phyloP scores from a whole-genome alignment of 305 asterid species.

The Rubia occidens region DNA sequence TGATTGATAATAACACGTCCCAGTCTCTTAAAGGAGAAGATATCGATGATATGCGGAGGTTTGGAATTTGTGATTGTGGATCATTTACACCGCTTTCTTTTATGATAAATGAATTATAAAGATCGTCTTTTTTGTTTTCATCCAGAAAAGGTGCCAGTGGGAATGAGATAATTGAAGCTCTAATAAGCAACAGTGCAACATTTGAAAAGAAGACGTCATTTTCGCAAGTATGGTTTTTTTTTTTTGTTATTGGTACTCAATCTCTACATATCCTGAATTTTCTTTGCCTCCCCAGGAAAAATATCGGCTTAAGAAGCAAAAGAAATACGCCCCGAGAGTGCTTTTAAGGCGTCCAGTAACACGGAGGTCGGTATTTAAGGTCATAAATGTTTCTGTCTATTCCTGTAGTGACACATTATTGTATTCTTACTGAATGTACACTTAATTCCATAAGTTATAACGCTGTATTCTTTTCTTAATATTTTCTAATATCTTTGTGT shows the following conservation, averaged over 20 bases:
- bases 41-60: conserved; percentile 75
- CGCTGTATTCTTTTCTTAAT: neutral
- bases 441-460: neutral
- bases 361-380: conserved; percentile 43
- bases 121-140: conserved; percentile 9
- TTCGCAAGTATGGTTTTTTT: conserved; percentile 54
- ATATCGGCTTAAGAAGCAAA: conserved; percentile 80
- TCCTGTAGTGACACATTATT: neutral
- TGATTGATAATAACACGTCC: conserved; percentile 82
- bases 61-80: conserved; percentile 10
- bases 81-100: neutral
- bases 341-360: conserved; percentile 80
- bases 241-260: conserved; percentile 4
- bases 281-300: conserved; percentile 55
- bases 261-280: conserved; percentile 20
- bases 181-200: conserved; percentile 82
- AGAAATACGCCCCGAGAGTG: conserved; percentile 86
- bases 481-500: conserved; percentile 11
- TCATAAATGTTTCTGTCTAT: neutral
- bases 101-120: neutral
- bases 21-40: conserved; percentile 77
- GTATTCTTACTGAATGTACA: neutral
- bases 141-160: conserved; percentile 76
- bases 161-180: conserved; percentile 76
- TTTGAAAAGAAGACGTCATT: conserved; percentile 83